These are phyloP conservation scores for Silene vulgaris DNA, from an alignment of 179 eudicot species.

Conservation along the genomic window DNA sequence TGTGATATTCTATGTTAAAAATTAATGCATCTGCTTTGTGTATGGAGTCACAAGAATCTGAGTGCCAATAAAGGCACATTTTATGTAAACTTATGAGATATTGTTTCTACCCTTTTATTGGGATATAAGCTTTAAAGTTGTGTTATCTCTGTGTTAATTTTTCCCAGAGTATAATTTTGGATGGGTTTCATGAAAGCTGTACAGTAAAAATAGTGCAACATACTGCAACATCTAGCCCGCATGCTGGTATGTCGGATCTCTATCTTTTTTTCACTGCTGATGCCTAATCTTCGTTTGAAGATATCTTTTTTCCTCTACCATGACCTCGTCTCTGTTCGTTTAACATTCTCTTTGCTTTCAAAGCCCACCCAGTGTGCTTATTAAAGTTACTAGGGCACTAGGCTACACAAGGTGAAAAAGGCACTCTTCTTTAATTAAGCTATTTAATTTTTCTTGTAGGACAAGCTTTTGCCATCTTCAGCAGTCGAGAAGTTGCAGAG, in stretches of 20 bases:
- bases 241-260: constrained; percentile 39
- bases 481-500: constrained; percentile 50
- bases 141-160: background rate
- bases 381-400: background rate
- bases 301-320: background rate
- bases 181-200: constrained; percentile 46
- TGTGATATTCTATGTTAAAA: background rate
- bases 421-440: background rate
- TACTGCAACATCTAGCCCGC: constrained; percentile 42
- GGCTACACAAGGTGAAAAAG: background rate
- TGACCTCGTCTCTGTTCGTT: background rate
- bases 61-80: background rate
- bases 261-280: constrained; percentile 4
- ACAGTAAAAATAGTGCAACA: constrained; percentile 51
- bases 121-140: background rate
- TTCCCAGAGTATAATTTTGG: constrained; percentile 60
- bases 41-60: background rate
- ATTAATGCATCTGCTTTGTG: background rate
- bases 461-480: constrained; percentile 59
- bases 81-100: background rate
- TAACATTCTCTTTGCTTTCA: background rate
- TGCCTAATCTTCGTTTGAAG: background rate
- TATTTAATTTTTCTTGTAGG: constrained; percentile 31
- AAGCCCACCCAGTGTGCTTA: background rate
- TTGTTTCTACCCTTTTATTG: background rate